These are phyloP conservation scores for Salvia splendens DNA, from an alignment of 257 asterid species.

Conservation along the genomic window DNA sequence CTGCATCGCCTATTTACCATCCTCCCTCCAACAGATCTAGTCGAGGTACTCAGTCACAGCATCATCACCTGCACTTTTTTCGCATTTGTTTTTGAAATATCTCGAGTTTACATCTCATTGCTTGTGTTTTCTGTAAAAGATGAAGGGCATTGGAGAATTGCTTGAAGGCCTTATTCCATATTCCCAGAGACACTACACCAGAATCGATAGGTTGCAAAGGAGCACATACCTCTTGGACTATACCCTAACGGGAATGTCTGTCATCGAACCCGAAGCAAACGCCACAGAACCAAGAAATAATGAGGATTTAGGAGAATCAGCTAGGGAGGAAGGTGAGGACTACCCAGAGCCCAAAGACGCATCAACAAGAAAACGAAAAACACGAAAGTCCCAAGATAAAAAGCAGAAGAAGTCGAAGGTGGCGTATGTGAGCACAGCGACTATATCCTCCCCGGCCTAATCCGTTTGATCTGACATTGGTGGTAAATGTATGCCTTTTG, in stretches of 20 bases:
- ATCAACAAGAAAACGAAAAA: constrained; percentile 59
- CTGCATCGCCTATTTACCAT: constrained; percentile 51
- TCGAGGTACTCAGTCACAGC: constrained; percentile 51
- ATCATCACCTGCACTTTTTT: not conserved
- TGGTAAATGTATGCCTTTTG: not conserved
- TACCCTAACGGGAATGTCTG: constrained; percentile 73
- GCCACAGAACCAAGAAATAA: constrained; percentile 32
- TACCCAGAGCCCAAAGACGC: constrained; percentile 28
- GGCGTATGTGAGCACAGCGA: constrained; percentile 37
- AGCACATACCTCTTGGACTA: constrained; percentile 80
- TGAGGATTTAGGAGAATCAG: constrained; percentile 30
- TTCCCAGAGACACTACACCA: constrained; percentile 74
- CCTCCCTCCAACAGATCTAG: constrained; percentile 67
- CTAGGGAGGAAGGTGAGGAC: constrained; percentile 29
- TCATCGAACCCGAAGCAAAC: constrained; percentile 62
- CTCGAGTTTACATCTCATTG: not conserved
- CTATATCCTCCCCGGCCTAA: constrained; percentile 43
- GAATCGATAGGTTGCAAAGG: constrained; percentile 74
- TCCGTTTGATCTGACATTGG: not conserved
- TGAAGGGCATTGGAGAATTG: constrained; percentile 68
- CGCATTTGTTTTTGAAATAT: not conserved
- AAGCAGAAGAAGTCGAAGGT: constrained; percentile 61
- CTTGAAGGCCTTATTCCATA: constrained; percentile 87
- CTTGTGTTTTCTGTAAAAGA: constrained; percentile 38
- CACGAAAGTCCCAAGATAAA: constrained; percentile 48